Evolutionary conservation across 768 basidiomycete genomes (phyloP), one percentile per base, ranked within the genome.

Genomic region (Phaeolepiota aurea): DNA sequence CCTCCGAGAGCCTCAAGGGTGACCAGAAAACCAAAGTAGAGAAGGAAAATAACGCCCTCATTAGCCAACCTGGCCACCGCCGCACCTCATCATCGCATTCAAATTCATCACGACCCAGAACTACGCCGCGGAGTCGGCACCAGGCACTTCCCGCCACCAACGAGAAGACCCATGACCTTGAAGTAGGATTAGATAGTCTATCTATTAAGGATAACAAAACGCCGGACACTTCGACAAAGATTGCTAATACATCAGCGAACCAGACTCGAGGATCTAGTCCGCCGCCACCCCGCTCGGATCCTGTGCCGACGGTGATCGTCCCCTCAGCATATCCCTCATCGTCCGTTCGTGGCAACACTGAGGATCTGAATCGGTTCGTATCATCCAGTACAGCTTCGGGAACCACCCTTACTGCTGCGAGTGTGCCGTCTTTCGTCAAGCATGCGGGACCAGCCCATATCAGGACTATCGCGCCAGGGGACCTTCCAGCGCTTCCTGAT

Each of bases 321-420:
- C 25, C 64, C 15, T 63, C 66, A n/a, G 57, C 71, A 9, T 69
- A 76, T 53, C 73, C 77, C 19, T 62, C 76, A 5, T 67, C 68
- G 14, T 74, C 78, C 22, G 45, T 77, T 18, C 77, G 72, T 19
- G 56, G 68, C 21, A 64, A 69, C 2, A 63, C 71, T 12, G 81
- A 81, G 13, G 90, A 92, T 54, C 68, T 92, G 33, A 87, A 85
- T 52, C 83, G 92, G 18, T 89, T 88, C 53, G 87, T 93, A 5
- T 93, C 91, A 4, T 84, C 88, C 11, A 88, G 89, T 52, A 92
- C 91, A 5, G 72, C 78, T 21, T 77, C 78, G 10, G 87, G 86
- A 3, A 85, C 83, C 10, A 85, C 82, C 13, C 56, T 84, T 37
- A 85, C 82, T 9, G 65, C 74, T 3, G 77, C 77, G 30, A 86